Evolutionary conservation across 2,329 filamentous ascomycete species (phyloP).

Genomic region (Alternaria sp.): DNA sequence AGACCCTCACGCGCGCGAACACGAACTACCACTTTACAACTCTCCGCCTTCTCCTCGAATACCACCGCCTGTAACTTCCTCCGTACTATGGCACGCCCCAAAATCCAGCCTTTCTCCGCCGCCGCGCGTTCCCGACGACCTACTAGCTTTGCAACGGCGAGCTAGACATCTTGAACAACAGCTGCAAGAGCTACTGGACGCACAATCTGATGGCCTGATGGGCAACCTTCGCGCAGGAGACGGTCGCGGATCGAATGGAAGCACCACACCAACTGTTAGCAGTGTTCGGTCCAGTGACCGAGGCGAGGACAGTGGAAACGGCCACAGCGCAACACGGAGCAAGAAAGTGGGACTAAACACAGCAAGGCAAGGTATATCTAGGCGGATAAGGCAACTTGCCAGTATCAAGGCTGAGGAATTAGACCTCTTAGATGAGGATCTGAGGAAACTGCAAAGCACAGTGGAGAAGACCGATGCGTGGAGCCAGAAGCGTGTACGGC

Average conservation of each 20-base stretch:
- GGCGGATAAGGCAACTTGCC: slow-evolving; percentile 68
- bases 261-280: slow-evolving; percentile 56
- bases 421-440: slow-evolving; percentile 63
- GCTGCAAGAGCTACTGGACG: slow-evolving; percentile 66
- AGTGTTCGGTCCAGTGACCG: slow-evolving; percentile 44
- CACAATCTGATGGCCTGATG: slow-evolving; percentile 64
- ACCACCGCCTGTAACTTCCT: slow-evolving; percentile 43
- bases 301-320: slow-evolving; percentile 24
- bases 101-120: slow-evolving; percentile 31
- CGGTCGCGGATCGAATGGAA: slow-evolving; percentile 56
- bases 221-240: slow-evolving; percentile 53
- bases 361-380: slow-evolving; percentile 69
- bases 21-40: slow-evolving; percentile 44
- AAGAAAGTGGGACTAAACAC: slow-evolving; percentile 64
- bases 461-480: slow-evolving; percentile 67
- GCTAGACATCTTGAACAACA: slow-evolving; percentile 63
- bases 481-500: slow-evolving; percentile 61
- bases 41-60: slow-evolving; percentile 42
- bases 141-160: slow-evolving; percentile 60
- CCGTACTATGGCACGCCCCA: slow-evolving; percentile 41
- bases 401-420: slow-evolving; percentile 73
- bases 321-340: slow-evolving; percentile 49
- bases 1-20: slow-evolving; percentile 42
- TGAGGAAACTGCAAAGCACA: slow-evolving; percentile 64
- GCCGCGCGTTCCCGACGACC: slow-evolving; percentile 46